Percentiles rank a stretch among this genome's conserved stretches.
phyloP scores from a whole-genome alignment of 1,284 basidiomycete genomes.

The Ganoderma resinaceum region DNA sequence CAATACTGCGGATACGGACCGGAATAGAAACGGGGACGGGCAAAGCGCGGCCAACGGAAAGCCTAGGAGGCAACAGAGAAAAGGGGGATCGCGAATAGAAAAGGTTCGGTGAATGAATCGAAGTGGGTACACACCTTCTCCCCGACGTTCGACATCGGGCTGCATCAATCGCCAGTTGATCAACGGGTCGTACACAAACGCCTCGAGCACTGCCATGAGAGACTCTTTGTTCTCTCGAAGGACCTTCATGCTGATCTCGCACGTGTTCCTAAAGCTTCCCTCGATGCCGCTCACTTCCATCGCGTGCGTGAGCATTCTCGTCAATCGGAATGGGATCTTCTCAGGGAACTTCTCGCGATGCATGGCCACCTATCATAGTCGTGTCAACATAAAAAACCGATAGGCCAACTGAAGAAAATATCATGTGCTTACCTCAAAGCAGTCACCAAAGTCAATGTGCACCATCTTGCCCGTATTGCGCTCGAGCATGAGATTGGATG shows the following conservation, averaged over 20 bases:
- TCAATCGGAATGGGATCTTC: slow-evolving; percentile 98
- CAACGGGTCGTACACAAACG: slow-evolving; percentile 90
- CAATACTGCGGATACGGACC: not conserved
- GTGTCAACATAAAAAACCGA: not conserved
- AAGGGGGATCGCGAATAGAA: not conserved
- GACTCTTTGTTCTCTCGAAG: slow-evolving; percentile 97
- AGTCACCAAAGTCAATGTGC: slow-evolving; percentile 97
- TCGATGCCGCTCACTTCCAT: slow-evolving; percentile 99
- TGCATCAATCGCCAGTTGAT: slow-evolving; percentile 91
- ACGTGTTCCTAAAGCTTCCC: slow-evolving; percentile 95
- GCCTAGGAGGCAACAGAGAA: not conserved
- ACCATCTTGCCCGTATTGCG: slow-evolving; percentile 91
- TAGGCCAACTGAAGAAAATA: not conserved
- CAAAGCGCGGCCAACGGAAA: not conserved
- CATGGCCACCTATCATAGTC: slow-evolving; percentile 70
- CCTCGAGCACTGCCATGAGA: slow-evolving; percentile 97
- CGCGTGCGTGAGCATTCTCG: slow-evolving; percentile 97
- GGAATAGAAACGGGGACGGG: not conserved
- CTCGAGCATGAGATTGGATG: slow-evolving; percentile 94
- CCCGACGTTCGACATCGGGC: slow-evolving; percentile 70
- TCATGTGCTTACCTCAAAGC: slow-evolving; percentile 66
- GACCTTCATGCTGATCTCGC: slow-evolving; percentile 98
- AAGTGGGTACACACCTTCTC: slow-evolving; percentile 57
- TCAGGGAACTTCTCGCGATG: slow-evolving; percentile 99
- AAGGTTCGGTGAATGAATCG: not conserved